Evolutionary conservation across 495 filamentous ascomycete species (phyloP).

Genomic region (Acidiella bohemica): DNA sequence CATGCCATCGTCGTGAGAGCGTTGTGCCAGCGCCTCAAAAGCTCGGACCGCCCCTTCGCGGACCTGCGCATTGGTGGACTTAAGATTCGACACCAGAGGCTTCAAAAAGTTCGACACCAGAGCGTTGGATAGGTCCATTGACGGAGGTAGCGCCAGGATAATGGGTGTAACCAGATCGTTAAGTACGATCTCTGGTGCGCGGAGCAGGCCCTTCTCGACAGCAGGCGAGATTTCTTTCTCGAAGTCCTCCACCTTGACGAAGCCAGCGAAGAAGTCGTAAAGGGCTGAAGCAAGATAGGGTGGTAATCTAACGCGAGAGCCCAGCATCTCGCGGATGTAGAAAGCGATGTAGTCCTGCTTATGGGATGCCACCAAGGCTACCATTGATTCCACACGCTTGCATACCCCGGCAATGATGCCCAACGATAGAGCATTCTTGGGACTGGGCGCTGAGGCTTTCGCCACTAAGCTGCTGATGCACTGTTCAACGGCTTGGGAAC

Average conservation of each 20-base stretch:
- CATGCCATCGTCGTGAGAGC: constrained; percentile 41
- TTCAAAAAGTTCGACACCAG: constrained; percentile 61
- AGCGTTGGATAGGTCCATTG: constrained; percentile 62
- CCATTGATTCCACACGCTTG: constrained; percentile 47
- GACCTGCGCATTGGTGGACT: constrained; percentile 69
- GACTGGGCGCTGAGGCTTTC: constrained; percentile 45
- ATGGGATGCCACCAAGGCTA: constrained; percentile 42
- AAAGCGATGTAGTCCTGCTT: constrained; percentile 65
- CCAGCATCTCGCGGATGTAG: constrained; percentile 72
- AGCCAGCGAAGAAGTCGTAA: constrained; percentile 68
- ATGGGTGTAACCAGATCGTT: constrained; percentile 59
- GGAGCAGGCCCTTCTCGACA: constrained; percentile 73
- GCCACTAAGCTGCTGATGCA: constrained; percentile 51
- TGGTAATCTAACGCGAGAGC: constrained; percentile 59
- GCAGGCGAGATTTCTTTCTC: constrained; percentile 61
- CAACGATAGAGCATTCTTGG: constrained; percentile 61
- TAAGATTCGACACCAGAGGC: constrained; percentile 72
- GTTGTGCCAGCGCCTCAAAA: constrained; percentile 49
- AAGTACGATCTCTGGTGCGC: constrained; percentile 81
- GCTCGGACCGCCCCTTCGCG: constrained; percentile 60
- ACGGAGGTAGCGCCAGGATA: constrained; percentile 49
- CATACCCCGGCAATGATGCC: constrained; percentile 80
- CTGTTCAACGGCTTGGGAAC: constrained; percentile 45
- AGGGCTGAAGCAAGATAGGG: constrained; percentile 58
- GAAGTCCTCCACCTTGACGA: constrained; percentile 63